Evolutionary conservation across 2,329 filamentous ascomycete genomes (phyloP), one percentile per base, ranked within the genome.

Genomic region (Diplodia mutila): DNA sequence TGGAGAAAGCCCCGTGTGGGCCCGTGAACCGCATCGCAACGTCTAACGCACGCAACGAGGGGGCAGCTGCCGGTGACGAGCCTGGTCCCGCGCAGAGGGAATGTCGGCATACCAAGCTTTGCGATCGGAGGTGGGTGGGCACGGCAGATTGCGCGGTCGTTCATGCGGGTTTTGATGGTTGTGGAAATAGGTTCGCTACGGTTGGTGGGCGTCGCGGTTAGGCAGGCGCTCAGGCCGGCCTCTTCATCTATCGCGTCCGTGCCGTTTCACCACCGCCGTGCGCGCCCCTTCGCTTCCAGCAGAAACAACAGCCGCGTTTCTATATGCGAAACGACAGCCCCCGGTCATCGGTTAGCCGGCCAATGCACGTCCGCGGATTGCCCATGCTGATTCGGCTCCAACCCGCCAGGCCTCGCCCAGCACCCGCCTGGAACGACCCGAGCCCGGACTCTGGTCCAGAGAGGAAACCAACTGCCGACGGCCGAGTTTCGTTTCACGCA

Each of bases 401-500:
- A 7, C 42, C 55, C 55, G 34, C 34, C 21, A 42, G 21, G 23
- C 37, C 21, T 18, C 55, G 34, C 21, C 32, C 32, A 34, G 32
- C 9, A 9, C 42, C 59, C 42, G 57, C 14, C 39, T 39, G 25
- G 59, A 63, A 51, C 46, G 5, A 23, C 16, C 39, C 59, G 32
- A 5, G 55, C 37, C 53, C 55, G 57, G 57, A 11, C n/a, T 1
- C 39, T 9, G 11, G 18, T 14, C 57, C 57, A 49, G 57, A 61
- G 23, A 23, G 57, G 57, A 32, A 61, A 61, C 42, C 39, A 11
- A 42, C 25, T 49, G 16, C 57, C 57, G 57, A 16, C 8, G 11
- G 18, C 18, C 63, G 25, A 39, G 65, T 66, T 66, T 66, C 65
- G 65, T 66, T 66, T 66, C 65, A 59, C 65, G 27, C 46, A 61